Conservation (phyloP, 208 protist genomes). For the Histomonas meleagridis region DNA sequence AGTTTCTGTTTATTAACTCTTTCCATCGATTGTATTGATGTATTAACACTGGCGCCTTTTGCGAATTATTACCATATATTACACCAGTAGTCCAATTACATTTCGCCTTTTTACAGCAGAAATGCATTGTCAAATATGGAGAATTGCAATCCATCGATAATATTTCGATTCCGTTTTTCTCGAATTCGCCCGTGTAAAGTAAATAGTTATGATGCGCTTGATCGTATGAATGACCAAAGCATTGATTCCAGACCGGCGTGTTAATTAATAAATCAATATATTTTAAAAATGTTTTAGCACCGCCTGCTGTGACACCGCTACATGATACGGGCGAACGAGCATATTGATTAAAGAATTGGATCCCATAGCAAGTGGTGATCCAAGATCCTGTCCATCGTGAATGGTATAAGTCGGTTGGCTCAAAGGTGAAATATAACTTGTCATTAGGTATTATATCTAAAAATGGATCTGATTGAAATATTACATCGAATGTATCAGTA, state of each 20-base stretch:
- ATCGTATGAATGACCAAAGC: neutral
- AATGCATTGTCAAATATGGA: neutral
- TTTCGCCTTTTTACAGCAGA: neutral
- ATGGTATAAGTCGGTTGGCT: neutral
- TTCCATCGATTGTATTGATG: constrained; percentile 33
- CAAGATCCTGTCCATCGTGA: neutral
- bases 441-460: neutral
- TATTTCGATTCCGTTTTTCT: neutral
- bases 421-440: neutral
- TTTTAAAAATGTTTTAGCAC: neutral
- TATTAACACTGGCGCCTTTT: neutral
- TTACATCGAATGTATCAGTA: constrained; percentile 15
- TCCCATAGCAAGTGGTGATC: neutral
- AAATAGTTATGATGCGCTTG: neutral
- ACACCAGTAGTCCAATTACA: neutral
- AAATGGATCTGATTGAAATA: constrained; percentile 33
- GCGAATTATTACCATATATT: neutral
- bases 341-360: too few relatives aligned
- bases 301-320: neutral
- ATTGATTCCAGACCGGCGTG: neutral
- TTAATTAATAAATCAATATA: neutral
- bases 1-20: neutral
- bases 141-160: neutral
- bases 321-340: neutral
- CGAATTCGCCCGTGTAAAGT: neutral